phyloP scores from a whole-genome alignment of 2,329 filamentous ascomycete species.

The Penicillium capsulatum region DNA sequence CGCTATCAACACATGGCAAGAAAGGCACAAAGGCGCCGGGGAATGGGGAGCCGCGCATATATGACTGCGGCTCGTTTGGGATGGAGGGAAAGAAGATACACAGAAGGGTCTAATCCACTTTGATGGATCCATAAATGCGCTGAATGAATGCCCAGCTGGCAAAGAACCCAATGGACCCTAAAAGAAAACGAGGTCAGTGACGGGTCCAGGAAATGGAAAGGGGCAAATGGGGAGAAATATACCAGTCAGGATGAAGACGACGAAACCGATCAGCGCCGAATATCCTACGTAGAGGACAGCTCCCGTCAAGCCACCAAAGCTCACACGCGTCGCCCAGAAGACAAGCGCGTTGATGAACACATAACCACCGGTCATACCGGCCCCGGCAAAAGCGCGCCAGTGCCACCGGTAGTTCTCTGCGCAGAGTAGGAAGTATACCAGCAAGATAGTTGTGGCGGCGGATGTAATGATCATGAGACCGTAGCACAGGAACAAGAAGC shows the following conservation, averaged over 20 bases:
- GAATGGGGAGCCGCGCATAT: background rate
- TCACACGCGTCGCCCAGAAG: conserved; percentile 85
- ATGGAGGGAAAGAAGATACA: too few relatives aligned
- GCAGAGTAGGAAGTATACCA: conserved; percentile 95
- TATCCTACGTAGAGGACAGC: conserved; percentile 93
- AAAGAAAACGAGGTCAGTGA: conserved; percentile 1
- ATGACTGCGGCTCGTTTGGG: too few relatives aligned
- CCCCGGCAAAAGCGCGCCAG: conserved; percentile 89
- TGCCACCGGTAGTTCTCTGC: conserved; percentile 99
- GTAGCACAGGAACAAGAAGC: conserved; percentile 96
- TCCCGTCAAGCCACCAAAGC: conserved; percentile 76
- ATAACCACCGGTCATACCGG: conserved; percentile 84
- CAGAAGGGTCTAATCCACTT: conserved; percentile 69
- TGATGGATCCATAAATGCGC: conserved; percentile 95
- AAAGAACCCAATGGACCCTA: conserved; percentile 93
- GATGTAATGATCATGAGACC: conserved; percentile 95
- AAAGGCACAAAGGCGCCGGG: background rate
- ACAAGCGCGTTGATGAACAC: conserved; percentile 88
- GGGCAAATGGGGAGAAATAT: conserved; percentile 44
- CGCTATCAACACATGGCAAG: conserved; percentile 7
- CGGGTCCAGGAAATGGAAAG: background rate
- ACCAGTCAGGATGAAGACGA: conserved; percentile 95
- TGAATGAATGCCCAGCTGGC: conserved; percentile 91
- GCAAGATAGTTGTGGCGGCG: conserved; percentile 83
- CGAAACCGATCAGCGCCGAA: conserved; percentile 78